Conservation (phyloP, 2,329 filamentous ascomycete genomes). For the Sodiomyces alkalinus region DNA sequence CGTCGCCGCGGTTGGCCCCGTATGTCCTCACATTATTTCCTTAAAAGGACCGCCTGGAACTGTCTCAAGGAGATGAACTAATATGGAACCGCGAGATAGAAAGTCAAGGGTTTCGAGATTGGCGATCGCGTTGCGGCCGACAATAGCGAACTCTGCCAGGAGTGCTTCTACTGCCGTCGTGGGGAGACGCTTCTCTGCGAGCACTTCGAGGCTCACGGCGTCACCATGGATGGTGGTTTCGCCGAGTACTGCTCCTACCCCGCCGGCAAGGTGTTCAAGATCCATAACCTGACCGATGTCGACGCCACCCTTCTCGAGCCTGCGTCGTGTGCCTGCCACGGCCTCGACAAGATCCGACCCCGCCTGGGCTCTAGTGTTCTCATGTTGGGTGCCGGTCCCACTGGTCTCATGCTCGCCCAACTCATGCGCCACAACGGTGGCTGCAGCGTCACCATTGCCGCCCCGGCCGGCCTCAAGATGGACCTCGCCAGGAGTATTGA, state of each 20-base stretch:
- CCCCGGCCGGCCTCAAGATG: slow-evolving; percentile 55
- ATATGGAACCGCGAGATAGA: slow-evolving; percentile 13
- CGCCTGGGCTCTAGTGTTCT: slow-evolving; percentile 50
- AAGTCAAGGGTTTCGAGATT: slow-evolving; percentile 43
- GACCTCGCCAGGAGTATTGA: slow-evolving; percentile 45
- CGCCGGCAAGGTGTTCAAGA: slow-evolving; percentile 44
- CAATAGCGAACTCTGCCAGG: slow-evolving; percentile 51
- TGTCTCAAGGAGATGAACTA: background rate
- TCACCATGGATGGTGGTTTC: slow-evolving; percentile 56
- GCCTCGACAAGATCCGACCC: slow-evolving; percentile 52
- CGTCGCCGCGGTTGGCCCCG: slow-evolving; percentile 39
- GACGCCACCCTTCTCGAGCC: slow-evolving; percentile 57
- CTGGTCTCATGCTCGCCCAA: slow-evolving; percentile 49
- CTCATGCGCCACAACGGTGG: slow-evolving; percentile 50
- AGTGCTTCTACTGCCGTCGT: slow-evolving; percentile 60
- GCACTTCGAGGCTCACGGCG: slow-evolving; percentile 51
- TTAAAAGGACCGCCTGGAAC: background rate
- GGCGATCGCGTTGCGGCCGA: slow-evolving; percentile 51
- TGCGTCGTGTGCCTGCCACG: slow-evolving; percentile 56
- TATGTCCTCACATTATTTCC: slow-evolving; percentile 3
- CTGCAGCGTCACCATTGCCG: slow-evolving; percentile 54
- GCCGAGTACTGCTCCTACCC: slow-evolving; percentile 50
- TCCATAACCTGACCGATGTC: slow-evolving; percentile 50
- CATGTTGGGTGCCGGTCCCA: slow-evolving; percentile 52
- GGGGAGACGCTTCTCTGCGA: slow-evolving; percentile 55